These are phyloP conservation scores for Prunella vulgaris DNA, from an alignment of 257 asterid species.

Conservation along the genomic window DNA sequence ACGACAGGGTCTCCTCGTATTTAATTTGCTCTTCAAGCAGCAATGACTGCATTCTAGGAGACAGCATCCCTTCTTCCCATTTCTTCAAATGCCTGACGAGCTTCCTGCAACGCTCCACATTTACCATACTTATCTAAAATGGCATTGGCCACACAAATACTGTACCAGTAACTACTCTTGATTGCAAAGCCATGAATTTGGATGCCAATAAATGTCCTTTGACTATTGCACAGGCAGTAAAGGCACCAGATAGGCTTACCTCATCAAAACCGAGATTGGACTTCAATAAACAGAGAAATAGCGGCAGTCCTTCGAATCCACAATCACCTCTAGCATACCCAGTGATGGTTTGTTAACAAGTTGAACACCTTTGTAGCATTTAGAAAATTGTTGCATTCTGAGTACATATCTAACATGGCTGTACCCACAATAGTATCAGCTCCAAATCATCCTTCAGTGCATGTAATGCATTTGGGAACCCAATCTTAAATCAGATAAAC, in stretches of 20 bases:
- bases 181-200: slow-evolving; percentile 70
- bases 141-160: slow-evolving; percentile 76
- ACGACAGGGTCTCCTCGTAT: slow-evolving; percentile 38
- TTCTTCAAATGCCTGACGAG: slow-evolving; percentile 50
- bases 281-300: slow-evolving; percentile 47
- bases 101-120: slow-evolving; percentile 62
- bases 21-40: slow-evolving; percentile 81
- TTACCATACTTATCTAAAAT: slow-evolving; percentile 85
- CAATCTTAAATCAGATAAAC: slow-evolving; percentile 41
- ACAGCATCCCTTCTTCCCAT: slow-evolving; percentile 80
- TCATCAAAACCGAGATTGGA: slow-evolving; percentile 71
- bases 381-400: slow-evolving; percentile 50
- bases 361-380: slow-evolving; percentile 58
- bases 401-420: slow-evolving; percentile 81
- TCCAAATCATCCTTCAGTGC: slow-evolving; percentile 63
- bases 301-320: slow-evolving; percentile 53
- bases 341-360: slow-evolving; percentile 46
- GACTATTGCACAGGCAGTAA: slow-evolving; percentile 62
- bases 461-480: slow-evolving; percentile 81
- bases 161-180: slow-evolving; percentile 47
- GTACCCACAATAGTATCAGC: slow-evolving; percentile 72
- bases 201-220: slow-evolving; percentile 53
- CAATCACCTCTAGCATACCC: slow-evolving; percentile 68
- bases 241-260: slow-evolving; percentile 71
- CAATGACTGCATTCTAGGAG: slow-evolving; percentile 81